Base-by-base conservation (phyloP, 1,139 yeast species). In the Suhomyces wounanorum region DNA sequence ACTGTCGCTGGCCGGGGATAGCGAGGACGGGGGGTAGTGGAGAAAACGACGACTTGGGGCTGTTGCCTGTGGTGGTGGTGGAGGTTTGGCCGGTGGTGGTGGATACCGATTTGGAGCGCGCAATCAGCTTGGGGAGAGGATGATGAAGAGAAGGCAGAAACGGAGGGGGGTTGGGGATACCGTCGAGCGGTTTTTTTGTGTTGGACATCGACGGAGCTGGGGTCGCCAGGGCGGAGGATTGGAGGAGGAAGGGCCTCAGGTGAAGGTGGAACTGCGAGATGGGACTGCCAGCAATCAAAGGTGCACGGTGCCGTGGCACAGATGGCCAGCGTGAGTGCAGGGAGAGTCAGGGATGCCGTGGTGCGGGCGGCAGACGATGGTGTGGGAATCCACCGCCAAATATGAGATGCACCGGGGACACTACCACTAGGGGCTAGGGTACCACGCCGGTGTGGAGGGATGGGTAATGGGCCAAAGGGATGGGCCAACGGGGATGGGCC, bases 21-120 rank as follows among this genome's bases (percentile, higher is more conserved):
- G 48, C 18, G 11, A 49, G 43, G 9, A 43, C 47, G 8, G 52
- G 52, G 1, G 52, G 48, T 14, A 18, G 47, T 17, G 28, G 30
- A 10, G 41, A 40, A 14, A 17, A 33, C 18, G 26, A 16, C 23
- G 40, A 30, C 13, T 35, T 23, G 45, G 9, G 33, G 35, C 11
- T 16, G 25, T 14, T 8, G 11, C 11, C 26, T 31, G n/a, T 36
- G 26, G 10, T 4, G 18, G 14, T 10, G 10, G 3, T 8, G 18
- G 37, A 11, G 37, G 25, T 7, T 13, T 18, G 8, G 37, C 16
- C 11, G 10, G 25, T 8, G 36, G 37, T 6, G 18, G 18, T 21
- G 23, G 23, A 3, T 21, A 21, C 18, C 18, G 37, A 33, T 3
- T 16, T 13, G 37, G 37, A 16, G 17, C 37, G 37, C 37, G 37